A percentile compares a stretch with the other conserved stretches of the same genome.
phyloP scores from a whole-genome alignment of 129 eudicot genomes.

The Oenanthe sinensis region DNA sequence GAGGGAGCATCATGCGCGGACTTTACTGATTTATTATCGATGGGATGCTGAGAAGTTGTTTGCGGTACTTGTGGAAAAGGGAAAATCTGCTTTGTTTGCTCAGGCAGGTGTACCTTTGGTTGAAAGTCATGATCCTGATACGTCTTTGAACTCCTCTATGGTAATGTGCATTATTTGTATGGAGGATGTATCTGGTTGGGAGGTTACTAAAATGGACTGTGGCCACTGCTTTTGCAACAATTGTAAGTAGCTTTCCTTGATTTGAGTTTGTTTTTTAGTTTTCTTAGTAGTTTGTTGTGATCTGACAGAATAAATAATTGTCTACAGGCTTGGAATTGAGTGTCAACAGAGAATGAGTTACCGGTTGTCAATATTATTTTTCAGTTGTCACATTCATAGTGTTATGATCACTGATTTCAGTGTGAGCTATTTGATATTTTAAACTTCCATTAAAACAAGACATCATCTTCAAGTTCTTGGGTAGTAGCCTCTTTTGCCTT shows the following conservation, averaged over 20 bases:
- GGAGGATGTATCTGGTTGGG: slow-evolving; percentile 59
- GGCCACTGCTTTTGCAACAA: slow-evolving; percentile 87
- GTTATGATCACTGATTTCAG: not conserved
- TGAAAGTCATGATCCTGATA: slow-evolving; percentile 30
- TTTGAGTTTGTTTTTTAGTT: not conserved
- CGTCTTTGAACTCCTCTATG: slow-evolving; percentile 39
- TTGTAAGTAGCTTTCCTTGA: slow-evolving; percentile 43
- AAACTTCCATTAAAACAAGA: too few species aligned
- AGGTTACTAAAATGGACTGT: slow-evolving; percentile 81
- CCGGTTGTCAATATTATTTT: not conserved
- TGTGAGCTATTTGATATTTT: not conserved
- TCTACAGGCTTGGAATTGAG: not conserved
- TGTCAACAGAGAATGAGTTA: not conserved
- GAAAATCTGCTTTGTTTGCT: slow-evolving; percentile 58
- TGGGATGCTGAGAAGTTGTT: slow-evolving; percentile 84
- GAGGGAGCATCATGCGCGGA: slow-evolving; percentile 86
- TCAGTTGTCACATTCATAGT: not conserved
- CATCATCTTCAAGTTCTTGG: too few species aligned
- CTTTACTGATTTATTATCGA: slow-evolving; percentile 75
- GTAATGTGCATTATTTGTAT: slow-evolving; percentile 71
- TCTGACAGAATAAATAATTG: not conserved
- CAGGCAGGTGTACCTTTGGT: slow-evolving; percentile 63
- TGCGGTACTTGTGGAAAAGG: slow-evolving; percentile 76
- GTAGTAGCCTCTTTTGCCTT: too few species aligned
- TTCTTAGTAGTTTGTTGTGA: not conserved